phyloP scores from a whole-genome alignment of 148 eudicot genomes.

The Camellia granthamiana region DNA sequence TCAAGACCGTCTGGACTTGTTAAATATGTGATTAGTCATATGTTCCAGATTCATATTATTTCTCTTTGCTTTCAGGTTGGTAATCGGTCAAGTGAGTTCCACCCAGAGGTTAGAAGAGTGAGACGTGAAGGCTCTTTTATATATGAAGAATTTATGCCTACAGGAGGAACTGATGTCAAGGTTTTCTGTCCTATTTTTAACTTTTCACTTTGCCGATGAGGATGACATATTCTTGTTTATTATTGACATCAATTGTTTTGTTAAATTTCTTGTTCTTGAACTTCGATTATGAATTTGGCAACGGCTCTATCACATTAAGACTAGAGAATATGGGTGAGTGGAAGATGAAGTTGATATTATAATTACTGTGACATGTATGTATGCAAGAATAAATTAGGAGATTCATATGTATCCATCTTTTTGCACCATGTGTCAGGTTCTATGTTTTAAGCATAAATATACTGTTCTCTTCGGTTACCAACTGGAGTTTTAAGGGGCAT shows the following conservation, averaged over 20 bases:
- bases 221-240: not conserved
- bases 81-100: constrained; percentile 96
- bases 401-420: not conserved
- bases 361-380: not conserved
- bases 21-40: constrained; percentile 4
- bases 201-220: not conserved
- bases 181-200: constrained; percentile 29
- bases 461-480: not conserved
- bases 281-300: not conserved
- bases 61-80: constrained; percentile 60
- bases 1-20: not conserved
- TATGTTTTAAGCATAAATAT: not conserved
- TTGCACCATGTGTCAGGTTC: not conserved
- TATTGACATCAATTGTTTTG: not conserved
- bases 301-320: not conserved
- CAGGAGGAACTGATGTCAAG: constrained; percentile 99
- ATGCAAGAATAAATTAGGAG: not conserved
- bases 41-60: not conserved
- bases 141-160: constrained; percentile 98
- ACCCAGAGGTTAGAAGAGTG: constrained; percentile 96
- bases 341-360: not conserved
- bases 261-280: not conserved
- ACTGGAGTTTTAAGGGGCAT: not conserved
- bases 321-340: not conserved
- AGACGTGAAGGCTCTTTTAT: constrained; percentile 98